Percentiles rank a stretch among this genome's conserved stretches.
phyloP scores from a whole-genome alignment of 345 rosid genomes.

The Anacardium occidentale region DNA sequence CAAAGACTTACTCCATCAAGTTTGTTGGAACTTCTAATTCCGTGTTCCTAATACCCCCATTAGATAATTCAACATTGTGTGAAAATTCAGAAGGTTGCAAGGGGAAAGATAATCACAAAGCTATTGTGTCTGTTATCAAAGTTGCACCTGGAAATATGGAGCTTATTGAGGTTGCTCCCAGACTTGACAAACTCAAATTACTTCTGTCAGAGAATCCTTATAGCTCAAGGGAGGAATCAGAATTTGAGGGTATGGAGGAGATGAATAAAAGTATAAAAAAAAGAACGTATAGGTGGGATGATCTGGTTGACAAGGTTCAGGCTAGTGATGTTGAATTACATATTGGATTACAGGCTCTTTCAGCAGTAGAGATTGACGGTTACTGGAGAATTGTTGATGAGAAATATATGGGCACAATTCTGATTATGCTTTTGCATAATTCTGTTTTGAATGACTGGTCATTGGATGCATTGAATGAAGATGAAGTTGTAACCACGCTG shows the following conservation, averaged over 20 bases:
- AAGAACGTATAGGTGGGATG: conserved; percentile 60
- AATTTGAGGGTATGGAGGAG: conserved; percentile 37
- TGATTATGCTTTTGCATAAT: conserved; percentile 64
- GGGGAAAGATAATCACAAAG: conserved; percentile 21
- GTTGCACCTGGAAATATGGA: conserved; percentile 75
- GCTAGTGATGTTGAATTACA: conserved; percentile 78
- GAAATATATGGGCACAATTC: conserved; percentile 57
- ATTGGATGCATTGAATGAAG: conserved; percentile 52
- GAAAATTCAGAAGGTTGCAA: conserved; percentile 30
- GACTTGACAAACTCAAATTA: conserved; percentile 66
- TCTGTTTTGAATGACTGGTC: conserved; percentile 73
- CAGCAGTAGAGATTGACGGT: conserved; percentile 81
- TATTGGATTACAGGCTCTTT: conserved; percentile 51
- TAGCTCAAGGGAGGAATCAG: conserved; percentile 38
- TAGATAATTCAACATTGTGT: conserved; percentile 23
- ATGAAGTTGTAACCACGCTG: conserved; percentile 49
- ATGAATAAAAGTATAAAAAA: conserved; percentile 20
- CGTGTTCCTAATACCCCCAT: conserved; percentile 67
- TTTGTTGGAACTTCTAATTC: conserved; percentile 88
- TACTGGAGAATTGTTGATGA: conserved; percentile 84
- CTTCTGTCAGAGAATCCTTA: conserved; percentile 63
- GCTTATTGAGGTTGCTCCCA: conserved; percentile 82
- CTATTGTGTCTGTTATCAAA: conserved; percentile 51
- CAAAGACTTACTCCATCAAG: conserved; percentile 77
- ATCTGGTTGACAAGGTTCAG: conserved; percentile 69